Evolutionary conservation across 371 early-diverging fungal species (phyloP), one percentile per base, ranked within the genome.

Genomic region (Dentiscutata heterogama): DNA sequence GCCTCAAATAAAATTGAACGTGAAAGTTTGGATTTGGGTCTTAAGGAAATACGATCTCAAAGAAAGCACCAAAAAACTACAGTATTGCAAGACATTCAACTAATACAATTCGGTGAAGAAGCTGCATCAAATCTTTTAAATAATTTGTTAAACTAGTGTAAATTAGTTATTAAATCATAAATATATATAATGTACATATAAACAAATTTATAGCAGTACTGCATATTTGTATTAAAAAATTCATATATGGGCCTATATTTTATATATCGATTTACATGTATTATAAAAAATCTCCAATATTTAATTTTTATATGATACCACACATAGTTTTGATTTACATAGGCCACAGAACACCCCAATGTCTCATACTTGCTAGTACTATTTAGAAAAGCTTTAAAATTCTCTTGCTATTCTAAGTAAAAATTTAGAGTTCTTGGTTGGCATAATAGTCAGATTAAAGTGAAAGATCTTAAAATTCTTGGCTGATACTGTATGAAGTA

Each of bases 121-220:
- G 4, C 42, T 2, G 71, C 71, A 46, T 50, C 71, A 71, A n/a
- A 50, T 71, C 0, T 71, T 71, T 71, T 71, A 20, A 70, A 50
- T 70, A 20, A 70, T 18, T 16, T 70, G 42, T 70, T 46, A 42
- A 2, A n/a, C 50, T 20, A 18, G 11, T 50, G 11, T 70, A 35
- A 70, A 42, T 42, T 70, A 70, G 22, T 42, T 6, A 70, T 70
- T 68, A 68, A 20, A 20, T 39, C 7, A 39, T 70, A 42, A 42
- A 46, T 46, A 46, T 46, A 46, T 46, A 46, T 46, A 46, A 46
- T 42, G 11, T 46, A 46, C 1, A 46, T 11, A 46, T 46, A 46
- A 46, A 46, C 11, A 46, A 46, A 46, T 46, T 46, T 46, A 46
- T 46, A 8, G 8, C 2, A 46, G 8, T 46, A 46, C 50, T 46